Conservation (phyloP, 1,139 yeast genomes). For the Pichiaceae sp. region DNA sequence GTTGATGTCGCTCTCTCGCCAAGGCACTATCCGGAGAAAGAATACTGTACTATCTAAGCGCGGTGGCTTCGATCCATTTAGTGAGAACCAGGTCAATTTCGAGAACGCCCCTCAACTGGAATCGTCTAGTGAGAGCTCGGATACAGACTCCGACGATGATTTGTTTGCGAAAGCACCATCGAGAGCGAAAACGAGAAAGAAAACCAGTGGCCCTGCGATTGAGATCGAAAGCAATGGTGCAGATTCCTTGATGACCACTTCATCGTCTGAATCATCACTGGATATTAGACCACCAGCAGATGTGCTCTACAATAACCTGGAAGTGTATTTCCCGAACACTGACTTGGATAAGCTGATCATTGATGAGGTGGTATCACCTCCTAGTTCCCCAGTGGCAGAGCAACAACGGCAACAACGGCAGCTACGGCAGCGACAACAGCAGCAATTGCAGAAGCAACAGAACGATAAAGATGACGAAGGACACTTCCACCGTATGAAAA, state of each 20-base stretch:
- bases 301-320: constrained; percentile 84
- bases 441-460: background rate
- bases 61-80: constrained; percentile 38
- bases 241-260: background rate
- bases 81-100: constrained; percentile 63
- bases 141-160: constrained; percentile 37
- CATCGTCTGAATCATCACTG: constrained; percentile 21
- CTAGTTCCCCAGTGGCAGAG: constrained; percentile 34
- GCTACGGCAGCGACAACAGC: too few relatives aligned
- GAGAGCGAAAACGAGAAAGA: background rate
- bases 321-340: constrained; percentile 85
- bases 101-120: constrained; percentile 45
- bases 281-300: constrained; percentile 92
- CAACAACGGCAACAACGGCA: background rate
- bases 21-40: constrained; percentile 4
- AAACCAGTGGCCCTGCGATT: background rate
- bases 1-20: constrained; percentile 6
- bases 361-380: constrained; percentile 52
- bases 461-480: constrained; percentile 7
- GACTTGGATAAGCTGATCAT: constrained; percentile 89
- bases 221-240: background rate
- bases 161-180: constrained; percentile 44
- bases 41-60: background rate
- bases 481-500: constrained; percentile 53
- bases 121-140: constrained; percentile 28